These are phyloP conservation scores for Mycena galericulata DNA, from an alignment of 768 basidiomycete genomes.

Conservation along the genomic window DNA sequence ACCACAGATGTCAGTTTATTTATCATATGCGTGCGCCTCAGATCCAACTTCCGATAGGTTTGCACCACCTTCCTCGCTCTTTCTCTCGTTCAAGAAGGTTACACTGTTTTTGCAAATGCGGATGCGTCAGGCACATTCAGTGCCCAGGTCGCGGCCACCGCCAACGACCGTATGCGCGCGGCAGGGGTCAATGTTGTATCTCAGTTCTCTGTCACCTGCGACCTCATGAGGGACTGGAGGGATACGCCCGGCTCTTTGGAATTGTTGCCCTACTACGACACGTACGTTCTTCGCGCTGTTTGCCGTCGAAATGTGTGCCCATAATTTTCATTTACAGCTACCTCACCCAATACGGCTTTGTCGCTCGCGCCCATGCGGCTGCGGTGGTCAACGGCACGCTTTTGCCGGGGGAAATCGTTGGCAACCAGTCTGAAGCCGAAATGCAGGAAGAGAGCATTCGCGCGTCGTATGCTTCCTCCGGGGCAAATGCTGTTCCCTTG, in stretches of 20 bases:
- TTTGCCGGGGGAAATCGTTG: conserved; percentile 35
- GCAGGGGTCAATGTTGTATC: conserved; percentile 61
- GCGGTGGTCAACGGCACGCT: conserved; percentile 44
- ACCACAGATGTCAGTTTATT: conserved; percentile 56
- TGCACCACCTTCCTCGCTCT: conserved; percentile 63
- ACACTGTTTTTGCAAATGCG: conserved; percentile 60
- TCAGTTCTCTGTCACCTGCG: conserved; percentile 55
- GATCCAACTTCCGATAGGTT: conserved; percentile 46
- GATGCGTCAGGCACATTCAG: conserved; percentile 60
- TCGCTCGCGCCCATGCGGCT: conserved; percentile 47
- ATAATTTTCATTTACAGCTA: conserved; percentile 36
- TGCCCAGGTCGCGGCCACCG: conserved; percentile 53
- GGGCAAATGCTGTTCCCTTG: conserved; percentile 90
- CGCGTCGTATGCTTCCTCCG: conserved; percentile 75
- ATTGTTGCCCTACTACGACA: conserved; percentile 58
- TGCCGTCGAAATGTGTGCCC: background rate
- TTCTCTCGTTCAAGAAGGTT: conserved; percentile 58
- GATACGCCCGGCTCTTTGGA: conserved; percentile 56
- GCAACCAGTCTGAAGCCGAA: conserved; percentile 95
- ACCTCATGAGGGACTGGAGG: conserved; percentile 66
- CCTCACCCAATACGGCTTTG: conserved; percentile 45
- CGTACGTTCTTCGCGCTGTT: conserved; percentile 47
- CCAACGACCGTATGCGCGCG: conserved; percentile 61
- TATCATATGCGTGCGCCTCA: background rate
- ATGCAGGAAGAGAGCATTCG: conserved; percentile 82